These are phyloP conservation scores for Syzygium jambos DNA, from an alignment of 345 rosid genomes.

Conservation along the genomic window DNA sequence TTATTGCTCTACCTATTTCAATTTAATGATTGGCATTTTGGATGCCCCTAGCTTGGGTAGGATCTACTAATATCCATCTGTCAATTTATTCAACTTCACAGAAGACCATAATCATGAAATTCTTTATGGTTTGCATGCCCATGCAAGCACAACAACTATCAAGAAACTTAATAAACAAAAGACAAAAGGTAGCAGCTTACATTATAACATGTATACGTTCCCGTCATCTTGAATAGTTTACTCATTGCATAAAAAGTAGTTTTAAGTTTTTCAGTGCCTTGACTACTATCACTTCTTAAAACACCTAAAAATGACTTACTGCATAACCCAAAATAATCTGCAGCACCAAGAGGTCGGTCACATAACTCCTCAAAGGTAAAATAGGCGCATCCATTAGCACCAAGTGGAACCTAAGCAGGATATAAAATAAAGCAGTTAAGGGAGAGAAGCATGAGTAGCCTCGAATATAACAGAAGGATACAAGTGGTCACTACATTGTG, in stretches of 20 bases:
- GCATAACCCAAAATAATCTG: conserved; percentile 91
- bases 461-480: background rate
- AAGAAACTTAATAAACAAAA: background rate
- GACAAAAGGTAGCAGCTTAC: background rate
- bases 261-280: background rate
- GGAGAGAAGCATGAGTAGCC: background rate
- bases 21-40: background rate
- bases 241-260: background rate
- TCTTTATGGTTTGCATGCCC: background rate
- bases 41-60: background rate
- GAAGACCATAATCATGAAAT: background rate
- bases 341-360: conserved; percentile 94
- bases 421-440: background rate
- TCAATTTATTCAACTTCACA: background rate
- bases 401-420: conserved; percentile 54
- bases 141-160: background rate
- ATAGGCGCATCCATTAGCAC: conserved; percentile 90
- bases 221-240: background rate
- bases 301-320: conserved; percentile 45
- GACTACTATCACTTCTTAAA: background rate
- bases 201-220: background rate
- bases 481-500: background rate
- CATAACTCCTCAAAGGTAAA: conserved; percentile 86
- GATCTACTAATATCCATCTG: background rate
- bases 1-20: background rate